phyloP scores from a whole-genome alignment of 345 rosid species.

The Diplotaxis tenuifolia region DNA sequence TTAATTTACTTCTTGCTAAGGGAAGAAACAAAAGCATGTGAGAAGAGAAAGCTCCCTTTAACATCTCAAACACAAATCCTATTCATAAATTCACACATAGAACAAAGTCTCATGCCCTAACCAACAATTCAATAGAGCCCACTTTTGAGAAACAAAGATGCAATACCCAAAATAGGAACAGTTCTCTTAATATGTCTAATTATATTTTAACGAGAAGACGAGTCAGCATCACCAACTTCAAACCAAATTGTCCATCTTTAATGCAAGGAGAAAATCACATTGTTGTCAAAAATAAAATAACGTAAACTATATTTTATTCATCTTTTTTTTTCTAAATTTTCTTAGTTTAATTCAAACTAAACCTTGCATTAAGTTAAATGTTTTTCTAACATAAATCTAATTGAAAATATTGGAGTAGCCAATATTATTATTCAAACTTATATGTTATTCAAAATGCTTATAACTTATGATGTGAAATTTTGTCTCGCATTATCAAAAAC shows the following conservation, averaged over 20 bases:
- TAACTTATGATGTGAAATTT: too few relatives aligned
- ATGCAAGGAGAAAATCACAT: background rate
- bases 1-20: background rate
- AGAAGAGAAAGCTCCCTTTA: conserved; percentile 28
- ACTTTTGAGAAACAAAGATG: conserved; percentile 25
- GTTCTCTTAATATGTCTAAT: conserved; percentile 18
- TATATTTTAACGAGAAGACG: conserved; percentile 12
- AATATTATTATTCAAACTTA: too few relatives aligned
- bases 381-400: too few relatives aligned
- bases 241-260: conserved; percentile 3
- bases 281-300: background rate
- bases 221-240: conserved; percentile 25
- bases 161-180: conserved; percentile 28
- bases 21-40: conserved; percentile 36
- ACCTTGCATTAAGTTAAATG: background rate
- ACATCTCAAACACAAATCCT: conserved; percentile 33
- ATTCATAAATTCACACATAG: conserved; percentile 30
- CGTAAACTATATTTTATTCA: background rate
- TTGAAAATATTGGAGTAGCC: too few relatives aligned
- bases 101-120: conserved; percentile 30
- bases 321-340: background rate
- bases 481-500: too few relatives aligned
- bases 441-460: too few relatives aligned
- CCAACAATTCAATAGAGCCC: conserved; percentile 26
- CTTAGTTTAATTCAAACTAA: background rate